Percentiles rank a stretch among this genome's conserved stretches.
These are phyloP conservation scores for Cephalotrichum gorgonifer DNA, from an alignment of 2,329 filamentous ascomycete genomes.

Conservation along the genomic window DNA sequence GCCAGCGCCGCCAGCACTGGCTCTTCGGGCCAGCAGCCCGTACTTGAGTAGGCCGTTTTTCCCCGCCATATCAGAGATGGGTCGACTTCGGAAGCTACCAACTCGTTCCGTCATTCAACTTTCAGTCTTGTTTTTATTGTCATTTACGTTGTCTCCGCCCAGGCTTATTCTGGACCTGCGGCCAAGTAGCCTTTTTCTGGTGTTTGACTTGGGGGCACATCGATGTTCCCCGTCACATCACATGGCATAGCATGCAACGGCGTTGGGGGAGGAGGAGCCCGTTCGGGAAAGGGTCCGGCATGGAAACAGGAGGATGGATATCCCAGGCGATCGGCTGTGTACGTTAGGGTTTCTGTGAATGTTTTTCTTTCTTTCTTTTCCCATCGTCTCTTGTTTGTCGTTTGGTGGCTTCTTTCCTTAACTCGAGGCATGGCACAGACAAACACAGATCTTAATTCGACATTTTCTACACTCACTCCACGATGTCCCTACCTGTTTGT, in stretches of 20 bases:
- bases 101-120: not conserved
- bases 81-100: not conserved
- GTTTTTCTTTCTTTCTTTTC: not conserved
- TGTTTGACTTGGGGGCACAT: not conserved
- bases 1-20: conserved; percentile 5
- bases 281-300: not conserved
- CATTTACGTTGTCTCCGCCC: not conserved
- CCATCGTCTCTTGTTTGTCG: not conserved
- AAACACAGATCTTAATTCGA: not conserved
- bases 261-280: not conserved
- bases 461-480: too few species aligned
- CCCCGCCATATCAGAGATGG: not conserved
- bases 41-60: not conserved
- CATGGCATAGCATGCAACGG: conserved; percentile 3
- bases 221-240: not conserved
- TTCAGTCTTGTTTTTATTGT: not conserved
- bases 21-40: conserved; percentile 2
- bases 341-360: not conserved
- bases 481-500: too few species aligned
- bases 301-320: not conserved
- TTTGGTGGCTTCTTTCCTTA: not conserved
- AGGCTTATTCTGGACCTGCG: not conserved
- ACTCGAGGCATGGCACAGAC: not conserved
- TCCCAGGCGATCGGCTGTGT: not conserved
- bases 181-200: not conserved